Evolutionary conservation across 1,284 basidiomycete genomes (phyloP).

Genomic region (Phenoliferia sp.): DNA sequence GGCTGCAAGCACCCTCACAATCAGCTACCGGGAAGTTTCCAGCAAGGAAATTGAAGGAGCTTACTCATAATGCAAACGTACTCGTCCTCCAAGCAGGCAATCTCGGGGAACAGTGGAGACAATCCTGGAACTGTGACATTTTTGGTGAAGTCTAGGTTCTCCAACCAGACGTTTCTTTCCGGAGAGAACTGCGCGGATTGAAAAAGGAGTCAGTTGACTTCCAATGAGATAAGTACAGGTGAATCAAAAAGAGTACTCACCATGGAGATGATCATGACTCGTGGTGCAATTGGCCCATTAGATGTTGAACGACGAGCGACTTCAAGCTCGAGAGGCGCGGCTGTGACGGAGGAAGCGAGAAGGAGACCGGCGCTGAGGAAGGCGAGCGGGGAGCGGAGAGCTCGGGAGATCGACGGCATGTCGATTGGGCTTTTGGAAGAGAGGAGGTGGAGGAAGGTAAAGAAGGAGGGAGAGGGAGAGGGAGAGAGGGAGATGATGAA

Average conservation of each 20-base stretch:
- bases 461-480: background rate
- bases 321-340: background rate
- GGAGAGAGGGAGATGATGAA: background rate
- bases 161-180: constrained; percentile 42
- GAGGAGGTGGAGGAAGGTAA: background rate
- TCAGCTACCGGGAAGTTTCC: constrained; percentile 12
- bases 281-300: background rate
- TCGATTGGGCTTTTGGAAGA: background rate
- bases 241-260: background rate
- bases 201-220: background rate
- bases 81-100: constrained; percentile 44
- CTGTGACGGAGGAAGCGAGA: background rate
- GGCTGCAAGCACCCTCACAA: constrained; percentile 46
- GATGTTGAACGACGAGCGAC: background rate
- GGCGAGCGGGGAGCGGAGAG: background rate
- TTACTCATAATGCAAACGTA: too few species aligned
- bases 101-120: constrained; percentile 48
- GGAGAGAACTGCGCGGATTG: constrained; percentile 37
- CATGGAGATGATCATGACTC: background rate
- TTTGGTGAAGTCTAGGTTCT: constrained; percentile 26
- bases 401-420: background rate
- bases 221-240: background rate
- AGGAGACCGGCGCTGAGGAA: background rate
- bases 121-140: constrained; percentile 47
- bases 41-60: too few species aligned